Evolutionary conservation across 2,329 filamentous ascomycete genomes (phyloP).

Genomic region (Ophiostoma himal-ulmi): DNA sequence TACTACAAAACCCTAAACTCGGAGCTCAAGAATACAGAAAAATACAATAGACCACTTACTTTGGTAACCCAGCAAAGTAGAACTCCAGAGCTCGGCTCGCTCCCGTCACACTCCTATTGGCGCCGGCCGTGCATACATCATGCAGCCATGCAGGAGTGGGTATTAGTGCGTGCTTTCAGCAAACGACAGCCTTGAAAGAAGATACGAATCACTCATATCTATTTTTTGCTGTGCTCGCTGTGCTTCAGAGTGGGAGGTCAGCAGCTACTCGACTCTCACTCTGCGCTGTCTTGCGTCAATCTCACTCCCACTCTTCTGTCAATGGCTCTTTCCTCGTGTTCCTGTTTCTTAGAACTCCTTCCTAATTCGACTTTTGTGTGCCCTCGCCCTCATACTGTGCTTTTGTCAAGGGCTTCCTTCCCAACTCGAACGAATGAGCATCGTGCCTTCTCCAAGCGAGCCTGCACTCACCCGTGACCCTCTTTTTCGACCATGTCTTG

Average conservation of each 20-base stretch:
- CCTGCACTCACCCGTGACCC: not conserved
- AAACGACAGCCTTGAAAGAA: slow-evolving; percentile 12
- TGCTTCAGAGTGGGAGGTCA: not conserved
- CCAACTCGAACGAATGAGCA: slow-evolving; percentile 8
- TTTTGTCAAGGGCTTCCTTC: not conserved
- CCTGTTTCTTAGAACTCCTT: not conserved
- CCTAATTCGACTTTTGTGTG: not conserved
- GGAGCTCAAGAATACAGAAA: not conserved
- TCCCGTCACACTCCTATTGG: slow-evolving; percentile 15
- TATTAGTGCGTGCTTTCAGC: slow-evolving; percentile 8
- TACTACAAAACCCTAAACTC: not conserved
- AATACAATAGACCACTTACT: not conserved
- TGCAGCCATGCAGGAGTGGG: slow-evolving; percentile 9
- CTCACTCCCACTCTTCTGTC: slow-evolving; percentile 3
- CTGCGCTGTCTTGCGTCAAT: not conserved
- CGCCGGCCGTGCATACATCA: slow-evolving; percentile 9
- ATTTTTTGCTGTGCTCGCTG: not conserved
- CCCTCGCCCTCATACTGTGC: not conserved
- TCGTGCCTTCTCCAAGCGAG: slow-evolving; percentile 5
- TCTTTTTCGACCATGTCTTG: not conserved
- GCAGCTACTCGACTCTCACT: not conserved
- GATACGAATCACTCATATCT: not conserved
- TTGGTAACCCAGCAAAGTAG: not conserved
- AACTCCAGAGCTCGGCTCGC: slow-evolving; percentile 1
- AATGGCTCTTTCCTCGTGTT: slow-evolving; percentile 4